Evolutionary conservation across 176 grass and related monocot species (phyloP), one percentile per base, ranked within the genome.

Genomic region (Oryza meridionalis): DNA sequence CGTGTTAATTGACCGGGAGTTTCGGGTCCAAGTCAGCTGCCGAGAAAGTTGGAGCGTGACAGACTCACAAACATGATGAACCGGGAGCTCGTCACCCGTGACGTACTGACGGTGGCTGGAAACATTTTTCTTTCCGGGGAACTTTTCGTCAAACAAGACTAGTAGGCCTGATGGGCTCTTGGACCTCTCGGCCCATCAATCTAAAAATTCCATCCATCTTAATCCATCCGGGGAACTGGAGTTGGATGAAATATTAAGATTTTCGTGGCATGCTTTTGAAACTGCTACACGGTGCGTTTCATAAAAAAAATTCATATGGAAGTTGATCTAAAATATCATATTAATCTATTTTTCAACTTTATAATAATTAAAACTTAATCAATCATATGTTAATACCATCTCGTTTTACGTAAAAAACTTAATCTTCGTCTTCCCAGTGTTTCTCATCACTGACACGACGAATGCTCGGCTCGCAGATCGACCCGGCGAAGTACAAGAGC

Each of bases 401-500:
- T n/a, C n/a, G n/a, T n/a, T n/a, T n/a, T n/a, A n/a, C n/a, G n/a
- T n/a, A n/a, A n/a, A n/a, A n/a, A n/a, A n/a, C n/a, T n/a, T n/a
- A n/a, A n/a, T n/a, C n/a, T n/a, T n/a, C n/a, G n/a, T n/a, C n/a
- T n/a, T n/a, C n/a, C n/a, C n/a, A n/a, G n/a, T n/a, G n/a, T 22
- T 13, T 64, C 21, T 13, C 9, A 0, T 46, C 6, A 19, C 22
- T 58, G 47, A 74, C 71, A 7, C 19, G 22, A 24, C 27, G 14
- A 77, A 38, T 70, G 29, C 70, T 4, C 29, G 29, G 0, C 42
- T 77, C 29, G 27, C 88, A 93, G 94, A 96, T 96, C 84, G 88
- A 96, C 78, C 88, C 91, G 1, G 78, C 69, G 24, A 96, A 91
- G 85, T 96, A 96, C 86, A 96, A 91, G 77, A 91, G 86, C 88